phyloP scores from a whole-genome alignment of 306 rosid species.

The Prunus mume region DNA sequence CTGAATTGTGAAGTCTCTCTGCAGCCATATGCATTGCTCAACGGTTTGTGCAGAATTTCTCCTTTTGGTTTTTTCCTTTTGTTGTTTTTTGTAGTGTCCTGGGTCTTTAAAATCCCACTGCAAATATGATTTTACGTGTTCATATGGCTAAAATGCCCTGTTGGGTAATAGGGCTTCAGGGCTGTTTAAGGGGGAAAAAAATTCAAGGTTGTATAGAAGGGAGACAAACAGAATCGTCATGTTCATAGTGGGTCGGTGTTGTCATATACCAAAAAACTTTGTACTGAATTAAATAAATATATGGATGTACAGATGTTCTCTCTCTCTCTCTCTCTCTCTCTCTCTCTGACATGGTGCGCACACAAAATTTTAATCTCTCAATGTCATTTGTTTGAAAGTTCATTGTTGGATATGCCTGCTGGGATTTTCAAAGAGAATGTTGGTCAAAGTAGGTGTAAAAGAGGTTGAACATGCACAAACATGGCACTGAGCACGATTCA shows the following conservation, averaged over 20 bases:
- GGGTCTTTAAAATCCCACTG: constrained; percentile 39
- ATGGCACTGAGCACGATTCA: constrained; percentile 1
- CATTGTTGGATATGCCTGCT: background rate
- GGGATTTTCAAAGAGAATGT: background rate
- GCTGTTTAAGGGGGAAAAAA: constrained; percentile 2
- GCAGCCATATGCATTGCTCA: constrained; percentile 41
- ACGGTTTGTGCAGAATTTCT: constrained; percentile 52
- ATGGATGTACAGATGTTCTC: constrained; percentile 31
- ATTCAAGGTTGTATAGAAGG: constrained; percentile 39
- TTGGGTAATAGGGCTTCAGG: constrained; percentile 14
- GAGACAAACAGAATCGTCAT: constrained; percentile 20
- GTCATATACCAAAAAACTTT: constrained; percentile 4
- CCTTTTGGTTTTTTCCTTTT: constrained; percentile 28
- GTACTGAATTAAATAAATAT: constrained; percentile 7
- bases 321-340: background rate
- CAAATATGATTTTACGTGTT: constrained; percentile 35
- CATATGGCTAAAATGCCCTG: constrained; percentile 30
- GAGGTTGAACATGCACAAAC: background rate
- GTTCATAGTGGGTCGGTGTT: constrained; percentile 17
- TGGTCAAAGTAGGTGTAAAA: background rate
- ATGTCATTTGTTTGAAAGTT: background rate
- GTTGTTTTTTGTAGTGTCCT: constrained; percentile 16
- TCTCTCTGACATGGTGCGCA: background rate
- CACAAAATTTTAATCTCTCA: background rate
- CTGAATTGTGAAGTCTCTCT: constrained; percentile 49